Conservation (phyloP, 75 land plant species). For the Pinus taeda region DNA sequence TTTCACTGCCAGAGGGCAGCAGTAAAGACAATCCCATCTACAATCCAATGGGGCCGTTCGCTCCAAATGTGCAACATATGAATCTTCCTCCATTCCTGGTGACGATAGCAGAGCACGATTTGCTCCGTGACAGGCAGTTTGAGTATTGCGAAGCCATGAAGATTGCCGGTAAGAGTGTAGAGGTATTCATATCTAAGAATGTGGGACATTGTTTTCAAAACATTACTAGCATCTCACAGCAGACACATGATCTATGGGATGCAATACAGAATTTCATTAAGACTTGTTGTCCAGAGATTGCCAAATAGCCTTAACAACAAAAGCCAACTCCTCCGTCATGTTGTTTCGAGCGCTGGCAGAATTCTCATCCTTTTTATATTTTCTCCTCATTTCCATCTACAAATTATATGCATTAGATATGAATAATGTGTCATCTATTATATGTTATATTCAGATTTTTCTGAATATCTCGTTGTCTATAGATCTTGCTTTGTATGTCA, state of each 20-base stretch:
- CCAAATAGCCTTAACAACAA: too few relatives aligned
- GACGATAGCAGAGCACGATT: conserved; percentile 48
- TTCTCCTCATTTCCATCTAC: too few relatives aligned
- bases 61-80: conserved; percentile 21
- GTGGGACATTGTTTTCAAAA: conserved; percentile 47
- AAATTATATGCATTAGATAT: too few relatives aligned
- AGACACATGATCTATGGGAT: conserved; percentile 7
- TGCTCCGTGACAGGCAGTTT: conserved; percentile 47
- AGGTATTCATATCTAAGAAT: conserved; percentile 23
- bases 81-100: conserved; percentile 41
- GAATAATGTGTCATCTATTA: too few relatives aligned
- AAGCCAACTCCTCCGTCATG: too few relatives aligned
- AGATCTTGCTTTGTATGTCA: too few relatives aligned
- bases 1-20: conserved; percentile 49
- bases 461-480: too few relatives aligned
- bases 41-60: conserved; percentile 57
- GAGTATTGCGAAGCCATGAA: conserved; percentile 60
- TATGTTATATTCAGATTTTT: too few relatives aligned
- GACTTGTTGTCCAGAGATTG: too few relatives aligned
- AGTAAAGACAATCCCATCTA: conserved; percentile 63
- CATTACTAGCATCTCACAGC: background rate
- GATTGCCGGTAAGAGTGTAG: conserved; percentile 41
- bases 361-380: too few relatives aligned
- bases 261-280: conserved; percentile 15
- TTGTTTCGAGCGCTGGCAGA: too few relatives aligned